Evolutionary conservation across 495 filamentous ascomycete species (phyloP), one percentile per base, ranked within the genome.

Genomic region (Xylaria venustula): DNA sequence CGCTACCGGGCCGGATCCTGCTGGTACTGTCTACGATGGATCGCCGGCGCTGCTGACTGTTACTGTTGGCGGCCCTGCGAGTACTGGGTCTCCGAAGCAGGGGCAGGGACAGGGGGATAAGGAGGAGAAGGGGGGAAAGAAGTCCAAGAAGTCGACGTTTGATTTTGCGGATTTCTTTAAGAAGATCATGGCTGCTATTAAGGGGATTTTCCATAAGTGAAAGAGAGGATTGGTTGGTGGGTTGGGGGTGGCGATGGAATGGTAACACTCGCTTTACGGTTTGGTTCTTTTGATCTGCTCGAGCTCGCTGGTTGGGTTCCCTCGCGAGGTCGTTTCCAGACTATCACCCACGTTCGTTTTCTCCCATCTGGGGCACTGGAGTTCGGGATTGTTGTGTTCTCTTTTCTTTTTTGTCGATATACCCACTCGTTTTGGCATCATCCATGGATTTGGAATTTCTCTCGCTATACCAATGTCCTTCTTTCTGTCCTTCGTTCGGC

Each of bases 11-110:
- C 67, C 69, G 3, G 83, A 90, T 71, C 85, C 87, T 62, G 83
- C 82, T 30, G 89, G 89, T 2, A 82, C 79, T 48, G 82, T 90
- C n/a, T 81, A 68, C 55, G 84, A 84, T 67, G 67, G 69, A 3
- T 81, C 72, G 48, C 89, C 88, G 2, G 57, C 69, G 56, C 62
- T 85, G 41, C 80, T 89, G 56, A 85, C 83, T 0, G 80, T 92
- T 12, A 79, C 82, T 22, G 74, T 92, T 32, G 88, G 89, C 11
- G 87, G 85, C n/a, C 71, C 74, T 9, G 12, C 63, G 62, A 50
- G 68, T 11, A n/a, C n/a, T n/a, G 19, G 42, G 7, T n/a, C 14
- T 17, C n/a, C 23, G 17, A 47, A 36, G 34, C 47, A 12, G 14
- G 47, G 19, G 25, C 44, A 19, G 12, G 54, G 42, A 1, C 19